phyloP scores from a whole-genome alignment of 1,284 basidiomycete genomes.

The Malassezia sympodialis region DNA sequence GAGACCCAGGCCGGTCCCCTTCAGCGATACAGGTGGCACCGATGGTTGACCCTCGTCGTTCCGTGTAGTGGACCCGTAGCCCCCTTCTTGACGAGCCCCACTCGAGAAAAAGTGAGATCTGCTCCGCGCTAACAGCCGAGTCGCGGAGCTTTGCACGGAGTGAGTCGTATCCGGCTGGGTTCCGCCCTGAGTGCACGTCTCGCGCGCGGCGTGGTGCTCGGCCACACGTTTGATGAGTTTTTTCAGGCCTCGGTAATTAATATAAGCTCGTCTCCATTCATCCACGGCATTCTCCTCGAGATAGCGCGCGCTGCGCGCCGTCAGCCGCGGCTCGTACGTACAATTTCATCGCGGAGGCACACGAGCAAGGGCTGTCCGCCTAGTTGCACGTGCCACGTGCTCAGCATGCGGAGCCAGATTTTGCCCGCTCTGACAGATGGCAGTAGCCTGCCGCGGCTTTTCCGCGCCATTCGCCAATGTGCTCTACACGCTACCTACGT shows the following conservation, averaged over 20 bases:
- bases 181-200: background rate
- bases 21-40: constrained; percentile 20
- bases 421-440: no score
- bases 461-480: no score
- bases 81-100: background rate
- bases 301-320: constrained; percentile 25
- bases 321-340: constrained; percentile 1
- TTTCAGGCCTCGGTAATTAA: constrained; percentile 48
- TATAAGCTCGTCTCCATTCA: constrained; percentile 47
- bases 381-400: background rate
- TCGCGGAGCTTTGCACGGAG: background rate
- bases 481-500: no score
- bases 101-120: background rate
- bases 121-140: background rate
- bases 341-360: constrained; percentile 15
- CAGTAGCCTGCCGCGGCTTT: no score
- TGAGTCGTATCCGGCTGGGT: background rate
- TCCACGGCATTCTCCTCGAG: constrained; percentile 40
- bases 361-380: background rate
- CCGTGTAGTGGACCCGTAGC: background rate
- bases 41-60: background rate
- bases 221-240: constrained; percentile 48
- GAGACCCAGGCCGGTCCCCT: constrained; percentile 22
- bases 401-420: no score
- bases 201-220: constrained; percentile 19